Conservation (phyloP, 768 basidiomycete genomes). For the Coprinopsis cinerea region DNA sequence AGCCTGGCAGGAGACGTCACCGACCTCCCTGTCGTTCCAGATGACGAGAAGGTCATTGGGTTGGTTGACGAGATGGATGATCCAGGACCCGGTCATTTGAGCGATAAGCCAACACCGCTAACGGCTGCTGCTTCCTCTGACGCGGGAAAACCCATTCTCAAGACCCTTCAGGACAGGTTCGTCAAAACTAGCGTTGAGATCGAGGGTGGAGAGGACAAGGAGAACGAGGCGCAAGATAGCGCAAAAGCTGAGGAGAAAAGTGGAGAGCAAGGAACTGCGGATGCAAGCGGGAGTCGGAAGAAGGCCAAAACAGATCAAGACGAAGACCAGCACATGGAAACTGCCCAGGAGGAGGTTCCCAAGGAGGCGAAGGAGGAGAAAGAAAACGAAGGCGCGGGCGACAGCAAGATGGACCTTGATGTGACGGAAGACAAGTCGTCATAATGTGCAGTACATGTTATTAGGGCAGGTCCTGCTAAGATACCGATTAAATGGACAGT, state of each 20-base stretch:
- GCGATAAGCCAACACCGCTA: conserved; percentile 59
- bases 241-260: background rate
- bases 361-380: background rate
- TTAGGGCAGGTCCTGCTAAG: no score
- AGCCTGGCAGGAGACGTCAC: conserved; percentile 37
- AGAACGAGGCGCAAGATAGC: background rate
- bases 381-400: background rate
- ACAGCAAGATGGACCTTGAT: background rate
- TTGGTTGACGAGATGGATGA: conserved; percentile 85
- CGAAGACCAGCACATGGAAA: background rate
- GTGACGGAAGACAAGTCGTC: background rate
- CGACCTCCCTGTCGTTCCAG: conserved; percentile 19
- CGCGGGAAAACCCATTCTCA: conserved; percentile 7
- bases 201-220: background rate
- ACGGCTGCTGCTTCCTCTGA: conserved; percentile 6
- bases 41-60: conserved; percentile 47
- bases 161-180: conserved; percentile 5
- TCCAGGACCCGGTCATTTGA: conserved; percentile 78
- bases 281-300: background rate
- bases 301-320: conserved; percentile 1
- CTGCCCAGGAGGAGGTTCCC: background rate
- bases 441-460: background rate
- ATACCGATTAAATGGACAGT: no score
- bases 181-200: conserved; percentile 1
- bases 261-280: background rate